phyloP scores from a whole-genome alignment of 495 filamentous ascomycete species.

The Xylaria nigripes region DNA sequence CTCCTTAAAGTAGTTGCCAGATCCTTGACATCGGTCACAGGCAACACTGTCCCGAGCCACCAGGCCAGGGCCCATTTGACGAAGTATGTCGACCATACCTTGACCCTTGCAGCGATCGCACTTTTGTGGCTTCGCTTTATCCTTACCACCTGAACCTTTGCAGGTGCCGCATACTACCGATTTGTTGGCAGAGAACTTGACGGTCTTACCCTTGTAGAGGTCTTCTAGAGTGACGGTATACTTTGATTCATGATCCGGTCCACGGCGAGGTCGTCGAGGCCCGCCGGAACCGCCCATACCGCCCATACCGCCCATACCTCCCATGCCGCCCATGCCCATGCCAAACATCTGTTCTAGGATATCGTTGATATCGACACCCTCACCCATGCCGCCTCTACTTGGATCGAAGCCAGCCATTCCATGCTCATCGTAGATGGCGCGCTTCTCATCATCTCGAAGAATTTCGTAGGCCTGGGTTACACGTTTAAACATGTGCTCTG shows the following conservation, averaged over 20 bases:
- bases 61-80: conserved; percentile 70
- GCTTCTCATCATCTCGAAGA: conserved; percentile 90
- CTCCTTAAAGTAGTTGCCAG: conserved; percentile 76
- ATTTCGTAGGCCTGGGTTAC: conserved; percentile 95
- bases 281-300: conserved; percentile 41
- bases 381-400: conserved; percentile 55
- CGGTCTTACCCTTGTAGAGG: conserved; percentile 96
- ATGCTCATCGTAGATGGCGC: conserved; percentile 82
- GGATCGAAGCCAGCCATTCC: conserved; percentile 91
- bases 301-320: conserved; percentile 47
- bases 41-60: conserved; percentile 63
- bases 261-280: conserved; percentile 56
- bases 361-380: conserved; percentile 77
- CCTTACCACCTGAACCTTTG: conserved; percentile 85
- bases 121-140: conserved; percentile 76
- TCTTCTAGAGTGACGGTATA: conserved; percentile 89
- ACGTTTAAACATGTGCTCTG: conserved; percentile 84
- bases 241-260: conserved; percentile 76
- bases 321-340: conserved; percentile 57
- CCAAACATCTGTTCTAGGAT: conserved; percentile 92
- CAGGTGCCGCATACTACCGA: conserved; percentile 81
- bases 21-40: conserved; percentile 73
- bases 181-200: conserved; percentile 88
- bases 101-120: conserved; percentile 76
- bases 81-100: conserved; percentile 63